Base-by-base conservation (phyloP, 2,329 filamentous ascomycete genomes). In the Penicillium sp. region DNA sequence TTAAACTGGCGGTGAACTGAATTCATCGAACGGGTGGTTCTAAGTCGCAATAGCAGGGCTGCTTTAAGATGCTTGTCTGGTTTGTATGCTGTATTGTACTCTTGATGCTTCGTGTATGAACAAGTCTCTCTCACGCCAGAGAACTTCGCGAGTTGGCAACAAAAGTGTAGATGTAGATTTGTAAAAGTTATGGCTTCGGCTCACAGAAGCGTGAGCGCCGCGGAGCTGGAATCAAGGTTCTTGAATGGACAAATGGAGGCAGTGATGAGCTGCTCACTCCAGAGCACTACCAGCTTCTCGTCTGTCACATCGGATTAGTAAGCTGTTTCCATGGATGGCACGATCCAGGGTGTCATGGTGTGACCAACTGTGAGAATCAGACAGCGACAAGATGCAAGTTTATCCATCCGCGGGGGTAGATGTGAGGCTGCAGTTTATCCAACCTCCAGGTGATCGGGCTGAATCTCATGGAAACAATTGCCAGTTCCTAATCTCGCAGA, bases 1-100 rank as follows among this genome's bases (percentile, higher is more conserved):
- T 72, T 47, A 71, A 69, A 54, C 62, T 66, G 59, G 54, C 69
- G 16, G 51, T 58, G 18, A 60, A 63, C 6, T 59, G 52, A 57
- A 13, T 4, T 14, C 16, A 35, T 37, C 5, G n/a, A 16, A 19
- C 13, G 18, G n/a, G 10, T 18, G 1, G 16, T 5, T n/a, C 6
- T 16, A 46, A 16, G 18, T 4, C 13, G n/a, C 2, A 36, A 18
- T 5, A 22, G 40, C 31, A 10, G 24, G 16, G 24, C 16, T 44
- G 10, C 13, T 3, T 3, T 7, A n/a, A 3, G 7, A 0, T 27
- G 16, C 13, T 27, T 1, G 14, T 27, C 41, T 1, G 3, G 22
- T 24, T 5, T 2, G 19, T 9, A 27, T 14, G 11, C 18, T 44
- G 4, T 44, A 6, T 27, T 4, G 22, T 44, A 14, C 13, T 13